phyloP scores from a whole-genome alignment of 768 basidiomycete species.

The Astraeus odoratus region DNA sequence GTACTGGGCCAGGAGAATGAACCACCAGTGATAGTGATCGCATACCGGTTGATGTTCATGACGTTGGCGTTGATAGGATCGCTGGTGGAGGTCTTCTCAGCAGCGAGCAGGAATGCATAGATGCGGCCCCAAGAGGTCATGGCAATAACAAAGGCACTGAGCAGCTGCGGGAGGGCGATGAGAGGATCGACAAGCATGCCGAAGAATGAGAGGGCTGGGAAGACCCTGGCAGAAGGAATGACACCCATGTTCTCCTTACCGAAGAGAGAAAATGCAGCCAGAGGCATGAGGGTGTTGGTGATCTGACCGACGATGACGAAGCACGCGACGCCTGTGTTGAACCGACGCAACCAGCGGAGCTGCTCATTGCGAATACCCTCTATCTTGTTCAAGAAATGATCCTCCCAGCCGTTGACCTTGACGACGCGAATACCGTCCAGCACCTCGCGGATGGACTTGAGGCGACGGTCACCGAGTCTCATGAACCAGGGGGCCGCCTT shows the following conservation, averaged over 20 bases:
- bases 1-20: conserved; percentile 19
- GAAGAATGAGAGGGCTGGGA: conserved; percentile 26
- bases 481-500: conserved; percentile 24
- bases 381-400: conserved; percentile 16
- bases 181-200: conserved; percentile 26
- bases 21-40: conserved; percentile 16
- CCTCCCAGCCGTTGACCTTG: conserved; percentile 24
- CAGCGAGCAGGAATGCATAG: conserved; percentile 22
- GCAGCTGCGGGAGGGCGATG: conserved; percentile 22
- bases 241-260: conserved; percentile 21
- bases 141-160: conserved; percentile 22
- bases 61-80: not conserved
- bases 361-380: conserved; percentile 19
- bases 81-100: conserved; percentile 12
- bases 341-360: conserved; percentile 19
- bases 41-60: conserved; percentile 10
- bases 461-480: conserved; percentile 21
- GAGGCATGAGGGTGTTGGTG: conserved; percentile 25
- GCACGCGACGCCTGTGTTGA: conserved; percentile 17
- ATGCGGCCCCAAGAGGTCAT: conserved; percentile 23
- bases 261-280: conserved; percentile 26
- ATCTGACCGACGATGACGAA: conserved; percentile 23
- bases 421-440: conserved; percentile 23
- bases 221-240: conserved; percentile 15
- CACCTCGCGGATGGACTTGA: conserved; percentile 23